Evolutionary conservation across 208 protist species (phyloP), one percentile per base, ranked within the genome.

Genomic region (Vickermania ingenoplastis): DNA sequence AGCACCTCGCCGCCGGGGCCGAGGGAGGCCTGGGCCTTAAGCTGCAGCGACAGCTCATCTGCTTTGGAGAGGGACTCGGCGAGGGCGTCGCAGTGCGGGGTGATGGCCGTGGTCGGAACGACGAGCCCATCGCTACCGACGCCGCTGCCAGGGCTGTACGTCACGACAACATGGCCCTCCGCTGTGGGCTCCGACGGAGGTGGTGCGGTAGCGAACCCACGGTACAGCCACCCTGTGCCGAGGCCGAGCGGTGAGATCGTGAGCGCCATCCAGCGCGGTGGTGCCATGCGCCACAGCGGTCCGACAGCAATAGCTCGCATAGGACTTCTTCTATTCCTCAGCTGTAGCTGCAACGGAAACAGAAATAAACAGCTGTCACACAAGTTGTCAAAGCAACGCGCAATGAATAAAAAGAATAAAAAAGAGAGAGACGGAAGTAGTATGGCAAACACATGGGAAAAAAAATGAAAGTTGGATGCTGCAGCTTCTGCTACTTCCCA

Each of bases 51-150:
- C 23, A 94, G 71, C 65, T 94, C 87, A 54, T 94, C 83, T 7
- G 79, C 79, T 57, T 91, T 89, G 27, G 87, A 80, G 58, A 94
- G 69, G n/a, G 79, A 85, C 51, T 94, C 87, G 0, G 81, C 70
- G 30, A 94, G 63, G 27, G 82, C 75, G 50, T 94, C 81, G 59
- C 87, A 94, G 73, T 91, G 87, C 1, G 31, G 53, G 0, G 81
- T 89, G 52, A 94, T 67, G 17, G 73, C 73, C 2, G 87, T 94
- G 5, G 72, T 81, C 0, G 86, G 83, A 14, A 78, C 77, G 2
- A 71, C 50, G 17, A 94, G 73, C 0, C 76, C 86, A 7, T 63
- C 68, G 2, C 63, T 70, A 7, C 75, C 67, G 0, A 59, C 31
- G 1, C 77, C 81, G 30, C 74, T 83, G 23, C 86, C 86, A 1